These are phyloP conservation scores for Podila clonocystis DNA, from an alignment of 192 early-diverging fungal genomes.

Conservation along the genomic window DNA sequence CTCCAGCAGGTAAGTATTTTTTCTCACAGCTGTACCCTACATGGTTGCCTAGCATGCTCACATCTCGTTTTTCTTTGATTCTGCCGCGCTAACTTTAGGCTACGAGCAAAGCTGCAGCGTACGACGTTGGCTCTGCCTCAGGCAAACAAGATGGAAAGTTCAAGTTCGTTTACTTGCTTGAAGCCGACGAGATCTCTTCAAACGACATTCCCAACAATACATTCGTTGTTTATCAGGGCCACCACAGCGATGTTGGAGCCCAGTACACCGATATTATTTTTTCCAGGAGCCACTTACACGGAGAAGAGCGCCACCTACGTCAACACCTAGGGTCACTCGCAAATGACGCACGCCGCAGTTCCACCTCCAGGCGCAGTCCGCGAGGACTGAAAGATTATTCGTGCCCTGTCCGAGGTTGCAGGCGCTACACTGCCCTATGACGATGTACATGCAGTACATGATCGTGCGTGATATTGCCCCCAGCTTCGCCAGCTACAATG, in stretches of 20 bases:
- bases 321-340: slow-evolving; percentile 96
- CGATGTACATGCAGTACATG: slow-evolving; percentile 81
- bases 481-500: slow-evolving; percentile 80
- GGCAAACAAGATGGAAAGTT: slow-evolving; percentile 46
- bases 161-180: slow-evolving; percentile 91
- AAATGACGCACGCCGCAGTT: slow-evolving; percentile 94
- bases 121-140: slow-evolving; percentile 90
- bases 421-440: slow-evolving; percentile 92
- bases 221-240: slow-evolving; percentile 99
- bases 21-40: neutral
- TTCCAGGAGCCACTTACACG: slow-evolving; percentile 95
- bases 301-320: slow-evolving; percentile 96
- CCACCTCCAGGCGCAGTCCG: slow-evolving; percentile 88
- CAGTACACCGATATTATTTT: slow-evolving; percentile 93
- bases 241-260: slow-evolving; percentile 97
- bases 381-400: slow-evolving; percentile 99
- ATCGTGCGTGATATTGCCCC: slow-evolving; percentile 89
- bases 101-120: slow-evolving; percentile 87
- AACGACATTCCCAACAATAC: slow-evolving; percentile 85
- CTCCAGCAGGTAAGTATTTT: slow-evolving; percentile 84
- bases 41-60: slow-evolving; percentile 1
- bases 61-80: neutral
- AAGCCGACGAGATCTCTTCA: slow-evolving; percentile 86
- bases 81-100: slow-evolving; percentile 53
- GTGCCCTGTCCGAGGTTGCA: slow-evolving; percentile 93